Percentiles rank a stretch among this genome's conserved stretches.
Evolutionary conservation across 2,329 filamentous ascomycete genomes (phyloP).

Genomic region (Beauveria sp.): DNA sequence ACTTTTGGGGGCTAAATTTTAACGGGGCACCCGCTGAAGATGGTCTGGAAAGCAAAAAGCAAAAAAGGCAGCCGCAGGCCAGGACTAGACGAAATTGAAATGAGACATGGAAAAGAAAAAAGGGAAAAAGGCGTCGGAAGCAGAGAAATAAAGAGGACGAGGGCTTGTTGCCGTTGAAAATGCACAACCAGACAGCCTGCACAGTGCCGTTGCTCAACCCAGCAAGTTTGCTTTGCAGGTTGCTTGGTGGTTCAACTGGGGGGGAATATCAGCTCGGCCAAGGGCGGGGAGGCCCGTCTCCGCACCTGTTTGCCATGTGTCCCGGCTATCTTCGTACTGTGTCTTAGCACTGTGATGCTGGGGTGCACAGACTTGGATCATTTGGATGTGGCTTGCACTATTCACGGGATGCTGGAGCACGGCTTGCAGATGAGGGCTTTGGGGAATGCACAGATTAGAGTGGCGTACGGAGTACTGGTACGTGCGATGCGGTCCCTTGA

Average conservation of each 20-base stretch:
- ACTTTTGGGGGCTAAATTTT: conserved; percentile 6
- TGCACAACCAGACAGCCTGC: conserved; percentile 1
- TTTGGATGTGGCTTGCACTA: background rate
- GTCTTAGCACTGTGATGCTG: background rate
- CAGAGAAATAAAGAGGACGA: background rate
- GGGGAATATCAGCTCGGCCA: background rate
- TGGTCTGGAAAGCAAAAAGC: background rate
- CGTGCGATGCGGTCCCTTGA: background rate
- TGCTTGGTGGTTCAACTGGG: conserved; percentile 1
- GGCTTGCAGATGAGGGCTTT: background rate
- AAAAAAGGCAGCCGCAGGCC: background rate
- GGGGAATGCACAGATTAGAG: background rate
- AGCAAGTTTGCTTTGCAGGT: conserved; percentile 7
- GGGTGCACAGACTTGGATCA: background rate
- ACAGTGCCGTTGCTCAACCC: conserved; percentile 1
- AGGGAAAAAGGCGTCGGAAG: background rate
- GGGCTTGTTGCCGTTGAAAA: background rate
- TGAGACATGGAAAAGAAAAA: background rate
- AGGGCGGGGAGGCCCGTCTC: conserved; percentile 5
- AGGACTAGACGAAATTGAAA: background rate
- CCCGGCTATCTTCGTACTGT: background rate
- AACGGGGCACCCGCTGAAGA: conserved; percentile 5
- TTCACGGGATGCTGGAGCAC: background rate
- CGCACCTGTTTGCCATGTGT: conserved; percentile 10
- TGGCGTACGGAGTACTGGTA: background rate